Base-by-base conservation (phyloP, 1,284 basidiomycete species). In the Ustilago bromivora region DNA sequence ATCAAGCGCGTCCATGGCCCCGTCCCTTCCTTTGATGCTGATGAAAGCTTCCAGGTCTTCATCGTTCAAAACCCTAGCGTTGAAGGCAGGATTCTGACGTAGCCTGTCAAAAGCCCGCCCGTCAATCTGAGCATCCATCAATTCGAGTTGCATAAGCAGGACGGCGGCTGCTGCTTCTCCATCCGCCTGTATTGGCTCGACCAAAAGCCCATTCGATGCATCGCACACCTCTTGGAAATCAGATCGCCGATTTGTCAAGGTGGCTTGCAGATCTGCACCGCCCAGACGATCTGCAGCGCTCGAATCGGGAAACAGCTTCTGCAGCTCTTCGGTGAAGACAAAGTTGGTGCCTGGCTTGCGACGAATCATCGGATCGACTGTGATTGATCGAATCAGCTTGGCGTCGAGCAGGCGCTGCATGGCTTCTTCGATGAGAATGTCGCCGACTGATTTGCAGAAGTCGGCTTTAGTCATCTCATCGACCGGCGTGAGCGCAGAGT, bases 301-400 rank as follows among this genome's bases (percentile, higher is more conserved):
- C 0, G 57, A 17, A 15, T 76, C 73, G 4, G 74, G 69, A 8
- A 70, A 35, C 11, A 73, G 55, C 28, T 57, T 65, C 13, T 31
- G 43, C 7, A 66, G 56, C 59, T 75, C 76, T 32, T 78, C 76
- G 28, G 59, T 69, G 11, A 75, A 54, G 23, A 67, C 76, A 61
- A 78, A 75, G 61, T 78, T 78, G 59, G 72, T 75, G 6, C 76
- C 76, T 8, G 76, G 76, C 19, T 38, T 60, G 36, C 76, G 71
- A n/a, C 76, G 65, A 3, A 54, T 23, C 28, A 36, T 13, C 1
- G 69, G 66, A n/a, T 78, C 72, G 62, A 52, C 17, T 11, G 62
- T 52, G 28, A 62, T 38, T 32, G 62, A 49, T 28, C 72, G 68
- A 31, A 78, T 71, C n/a, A 72, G 59, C 43, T 54, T 68, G 46